Base-by-base conservation (phyloP, 2,329 filamentous ascomycete genomes). In the Venturiaceae sp. region DNA sequence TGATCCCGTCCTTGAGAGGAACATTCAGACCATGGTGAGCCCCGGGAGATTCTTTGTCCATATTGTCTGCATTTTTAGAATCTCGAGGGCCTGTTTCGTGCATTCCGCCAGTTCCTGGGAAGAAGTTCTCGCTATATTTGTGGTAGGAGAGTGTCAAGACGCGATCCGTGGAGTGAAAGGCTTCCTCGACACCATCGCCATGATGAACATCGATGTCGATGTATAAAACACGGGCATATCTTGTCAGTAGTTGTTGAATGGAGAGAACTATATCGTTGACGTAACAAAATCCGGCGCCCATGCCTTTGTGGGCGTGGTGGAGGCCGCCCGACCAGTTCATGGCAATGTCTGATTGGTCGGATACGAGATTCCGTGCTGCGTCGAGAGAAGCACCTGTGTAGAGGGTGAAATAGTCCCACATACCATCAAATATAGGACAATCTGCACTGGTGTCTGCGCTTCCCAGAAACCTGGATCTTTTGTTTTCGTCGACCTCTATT, bases 221-320 rank as follows among this genome's bases (percentile, higher is more conserved):
- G 72, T 97, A 96, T 60, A 97, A 80, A 7, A 97, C 92, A 53
- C 92, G 87, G 16, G 90, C 85, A 65, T 92, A 84, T 67, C 86
- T 82, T 32, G 88, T 86, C 16, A 97, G 79, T 9, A 99, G 82
- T 70, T 96, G 88, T 37, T 97, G 81, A 65, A 96, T 94, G 36
- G 88, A 90, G 52, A 99, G 82, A 60, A 97, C 94, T 66, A 97
- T 97, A 72, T 99, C 94, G 72, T 99, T 99, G 75, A 97, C 91
- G 75, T 99, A 99, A 76, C 94, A 99, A 73, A 99, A 99, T 0
- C 94, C 94, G 14, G 88, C 92, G 0, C 94, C 92, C 73, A 96
- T 91, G 57, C 87, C 84, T 69, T 92, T 94, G 73, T 97, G 96
- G 50, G 94, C 94, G 68, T 99, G 94, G 72, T 99, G 94, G 32